phyloP scores from a whole-genome alignment of 768 basidiomycete genomes.

The Calocybe indica region DNA sequence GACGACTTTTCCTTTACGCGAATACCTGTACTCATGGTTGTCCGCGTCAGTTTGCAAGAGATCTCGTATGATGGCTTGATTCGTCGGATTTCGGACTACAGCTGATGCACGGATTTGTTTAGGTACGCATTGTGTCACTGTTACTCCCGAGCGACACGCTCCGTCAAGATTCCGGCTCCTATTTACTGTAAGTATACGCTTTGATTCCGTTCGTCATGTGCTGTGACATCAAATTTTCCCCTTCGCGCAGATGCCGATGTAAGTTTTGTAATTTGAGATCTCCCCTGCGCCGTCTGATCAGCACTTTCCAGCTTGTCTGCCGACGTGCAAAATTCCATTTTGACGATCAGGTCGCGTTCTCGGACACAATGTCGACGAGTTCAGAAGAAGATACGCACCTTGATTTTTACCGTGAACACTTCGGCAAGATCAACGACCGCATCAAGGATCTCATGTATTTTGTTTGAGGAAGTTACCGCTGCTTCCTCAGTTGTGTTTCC shows the following conservation, averaged over 20 bases:
- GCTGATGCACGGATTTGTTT: not conserved
- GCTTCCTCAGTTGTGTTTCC: too few species aligned
- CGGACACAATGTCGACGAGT: conserved; percentile 30
- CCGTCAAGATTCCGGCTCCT: conserved; percentile 68
- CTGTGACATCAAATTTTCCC: not conserved
- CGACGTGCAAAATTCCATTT: conserved; percentile 49
- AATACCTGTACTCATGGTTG: not conserved
- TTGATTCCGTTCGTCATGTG: not conserved
- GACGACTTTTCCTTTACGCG: conserved; percentile 6
- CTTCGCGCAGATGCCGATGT: conserved; percentile 48
- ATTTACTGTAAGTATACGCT: conserved; percentile 51
- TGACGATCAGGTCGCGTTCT: conserved; percentile 23
- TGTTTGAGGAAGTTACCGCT: conserved; percentile 10
- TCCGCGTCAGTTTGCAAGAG: conserved; percentile 31
- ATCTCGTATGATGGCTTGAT: conserved; percentile 30
- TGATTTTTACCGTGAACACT: conserved; percentile 27
- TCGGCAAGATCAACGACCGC: conserved; percentile 20
- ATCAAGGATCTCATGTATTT: conserved; percentile 25
- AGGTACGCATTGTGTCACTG: conserved; percentile 54
- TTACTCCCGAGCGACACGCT: conserved; percentile 64
- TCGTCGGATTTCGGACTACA: too few species aligned
- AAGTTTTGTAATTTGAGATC: conserved; percentile 11
- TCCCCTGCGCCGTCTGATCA: not conserved
- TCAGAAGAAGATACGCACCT: conserved; percentile 19
- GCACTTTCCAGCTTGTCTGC: conserved; percentile 41